Evolutionary conservation across 257 asterid genomes (phyloP).

Genomic region (Solanum tarapatanum): DNA sequence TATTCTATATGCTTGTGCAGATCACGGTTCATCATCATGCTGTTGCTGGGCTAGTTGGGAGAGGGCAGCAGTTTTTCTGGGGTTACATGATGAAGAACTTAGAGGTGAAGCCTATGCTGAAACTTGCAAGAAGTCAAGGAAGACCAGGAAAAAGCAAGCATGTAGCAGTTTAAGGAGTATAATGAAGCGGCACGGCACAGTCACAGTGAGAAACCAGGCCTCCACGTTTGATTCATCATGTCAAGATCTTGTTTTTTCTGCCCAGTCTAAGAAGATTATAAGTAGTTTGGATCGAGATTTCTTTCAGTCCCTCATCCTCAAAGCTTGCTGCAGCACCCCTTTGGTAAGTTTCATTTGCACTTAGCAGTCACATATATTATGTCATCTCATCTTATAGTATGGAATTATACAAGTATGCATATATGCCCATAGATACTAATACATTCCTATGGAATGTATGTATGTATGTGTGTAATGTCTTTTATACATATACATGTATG

Average conservation of each 20-base stretch:
- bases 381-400: not conserved
- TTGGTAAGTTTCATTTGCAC: conserved; percentile 34
- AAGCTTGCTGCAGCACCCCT: conserved; percentile 25
- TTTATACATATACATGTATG: not conserved
- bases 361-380: not conserved
- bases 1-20: conserved; percentile 19
- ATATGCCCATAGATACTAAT: not conserved
- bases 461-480: not conserved
- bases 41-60: conserved; percentile 73
- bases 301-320: conserved; percentile 32
- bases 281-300: conserved; percentile 30
- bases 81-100: conserved; percentile 21
- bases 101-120: conserved; percentile 10
- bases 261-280: conserved; percentile 12
- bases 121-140: not conserved
- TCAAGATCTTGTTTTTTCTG: conserved; percentile 40
- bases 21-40: conserved; percentile 67
- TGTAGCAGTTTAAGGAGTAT: conserved; percentile 19
- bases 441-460: not conserved
- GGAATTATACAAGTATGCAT: not conserved
- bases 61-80: conserved; percentile 53
- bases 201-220: conserved; percentile 46
- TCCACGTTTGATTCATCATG: conserved; percentile 35
- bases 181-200: conserved; percentile 33
- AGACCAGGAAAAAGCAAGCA: conserved; percentile 3